Percentiles rank a stretch among this genome's conserved stretches.
Evolutionary conservation across 2,329 filamentous ascomycete species (phyloP).

Genomic region (Diplodia intermedia): DNA sequence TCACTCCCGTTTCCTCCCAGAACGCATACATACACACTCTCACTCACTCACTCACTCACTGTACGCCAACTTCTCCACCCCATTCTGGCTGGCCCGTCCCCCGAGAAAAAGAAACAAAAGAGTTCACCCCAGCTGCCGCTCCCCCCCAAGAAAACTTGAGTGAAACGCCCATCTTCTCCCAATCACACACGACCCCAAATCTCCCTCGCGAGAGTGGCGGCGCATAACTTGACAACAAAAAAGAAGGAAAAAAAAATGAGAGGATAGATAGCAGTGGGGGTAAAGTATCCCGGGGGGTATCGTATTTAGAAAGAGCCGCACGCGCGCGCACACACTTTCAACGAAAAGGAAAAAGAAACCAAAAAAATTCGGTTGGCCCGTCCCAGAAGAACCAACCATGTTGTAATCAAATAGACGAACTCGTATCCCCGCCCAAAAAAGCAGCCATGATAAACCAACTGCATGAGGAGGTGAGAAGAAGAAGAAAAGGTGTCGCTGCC

Average conservation of each 20-base stretch:
- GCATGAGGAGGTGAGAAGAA: too few relatives aligned
- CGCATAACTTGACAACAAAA: not conserved
- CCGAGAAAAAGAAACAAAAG: not conserved
- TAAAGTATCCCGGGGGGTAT: not conserved
- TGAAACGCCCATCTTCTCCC: not conserved
- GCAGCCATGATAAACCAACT: not conserved
- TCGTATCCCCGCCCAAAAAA: not conserved
- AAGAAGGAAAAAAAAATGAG: not conserved
- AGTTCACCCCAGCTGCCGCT: not conserved
- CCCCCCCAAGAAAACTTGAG: not conserved
- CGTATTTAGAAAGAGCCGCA: not conserved
- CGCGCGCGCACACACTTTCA: not conserved
- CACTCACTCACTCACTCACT: too few relatives aligned
- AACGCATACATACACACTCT: too few relatives aligned
- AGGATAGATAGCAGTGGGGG: conserved; percentile 1
- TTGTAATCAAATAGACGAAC: not conserved
- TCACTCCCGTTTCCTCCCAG: too few relatives aligned
- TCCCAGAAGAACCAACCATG: not conserved
- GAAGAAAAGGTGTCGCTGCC: too few relatives aligned
- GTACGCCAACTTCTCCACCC: too few relatives aligned
- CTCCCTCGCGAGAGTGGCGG: not conserved
- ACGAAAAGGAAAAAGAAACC: not conserved
- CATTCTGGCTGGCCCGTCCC: not conserved
- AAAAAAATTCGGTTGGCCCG: too few relatives aligned
- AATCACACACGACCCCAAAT: not conserved